Conservation (phyloP, 2,329 filamentous ascomycete species). For the Colletotrichum neosansevieriae region DNA sequence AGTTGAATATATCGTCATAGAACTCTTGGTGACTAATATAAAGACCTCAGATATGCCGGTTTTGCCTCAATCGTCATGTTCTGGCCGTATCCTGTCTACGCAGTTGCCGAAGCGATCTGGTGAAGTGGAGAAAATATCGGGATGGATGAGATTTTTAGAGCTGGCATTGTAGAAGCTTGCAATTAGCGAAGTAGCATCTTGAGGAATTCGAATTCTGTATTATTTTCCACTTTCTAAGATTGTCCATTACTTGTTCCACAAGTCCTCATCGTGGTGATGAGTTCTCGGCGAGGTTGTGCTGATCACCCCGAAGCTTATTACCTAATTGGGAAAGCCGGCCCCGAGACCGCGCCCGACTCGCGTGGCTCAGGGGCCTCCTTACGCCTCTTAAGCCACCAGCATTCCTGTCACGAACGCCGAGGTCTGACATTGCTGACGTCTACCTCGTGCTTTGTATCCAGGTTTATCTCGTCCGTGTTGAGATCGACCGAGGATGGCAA, state of each 20-base stretch:
- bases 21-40: too few species aligned
- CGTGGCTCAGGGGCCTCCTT: background rate
- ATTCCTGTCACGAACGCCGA: constrained; percentile 14
- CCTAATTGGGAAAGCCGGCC: background rate
- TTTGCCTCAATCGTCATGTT: background rate
- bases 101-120: background rate
- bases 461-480: background rate
- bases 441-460: background rate
- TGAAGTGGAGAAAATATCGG: background rate
- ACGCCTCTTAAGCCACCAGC: background rate
- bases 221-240: background rate
- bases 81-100: constrained; percentile 1
- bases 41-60: background rate
- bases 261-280: background rate
- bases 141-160: background rate
- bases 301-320: background rate
- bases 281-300: constrained; percentile 1
- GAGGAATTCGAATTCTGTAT: background rate
- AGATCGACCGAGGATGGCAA: constrained; percentile 9
- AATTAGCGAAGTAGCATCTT: background rate
- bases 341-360: constrained; percentile 12
- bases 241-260: background rate
- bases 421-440: background rate
- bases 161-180: background rate
- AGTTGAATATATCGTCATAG: background rate